Percentiles rank a stretch among this genome's conserved stretches.
phyloP scores from a whole-genome alignment of 2,329 filamentous ascomycete genomes.

The Thermothelomyces thermophilus region DNA sequence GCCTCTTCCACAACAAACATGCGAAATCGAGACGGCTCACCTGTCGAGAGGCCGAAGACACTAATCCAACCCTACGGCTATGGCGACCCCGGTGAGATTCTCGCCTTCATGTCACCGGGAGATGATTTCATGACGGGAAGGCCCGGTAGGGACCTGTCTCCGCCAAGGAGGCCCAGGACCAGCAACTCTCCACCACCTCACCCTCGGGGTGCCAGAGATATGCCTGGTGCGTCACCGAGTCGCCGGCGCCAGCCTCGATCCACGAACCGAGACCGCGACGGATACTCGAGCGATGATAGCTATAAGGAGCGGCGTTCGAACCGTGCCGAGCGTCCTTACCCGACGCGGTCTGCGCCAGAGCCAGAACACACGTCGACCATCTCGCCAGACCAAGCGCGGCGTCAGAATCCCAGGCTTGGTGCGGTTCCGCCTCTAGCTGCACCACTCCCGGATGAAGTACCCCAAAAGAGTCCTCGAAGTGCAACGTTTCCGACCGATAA shows the following conservation, averaged over 20 bases:
- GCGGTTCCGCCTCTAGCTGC: constrained; percentile 30
- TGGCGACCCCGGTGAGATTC: constrained; percentile 19
- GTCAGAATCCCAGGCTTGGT: constrained; percentile 31
- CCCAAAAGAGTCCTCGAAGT: constrained; percentile 20
- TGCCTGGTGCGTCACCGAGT: constrained; percentile 27
- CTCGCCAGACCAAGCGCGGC: constrained; percentile 22
- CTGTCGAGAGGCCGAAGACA: constrained; percentile 11
- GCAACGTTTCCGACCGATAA: constrained; percentile 21
- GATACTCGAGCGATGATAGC: constrained; percentile 36
- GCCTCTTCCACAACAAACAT: constrained; percentile 22
- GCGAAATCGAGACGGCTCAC: constrained; percentile 5
- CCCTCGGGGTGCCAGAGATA: constrained; percentile 20
- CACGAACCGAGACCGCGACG: constrained; percentile 29
- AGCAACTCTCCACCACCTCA: constrained; percentile 30
- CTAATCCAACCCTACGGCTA: constrained; percentile 9
- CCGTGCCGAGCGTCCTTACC: constrained; percentile 18
- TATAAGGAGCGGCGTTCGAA: constrained; percentile 27
- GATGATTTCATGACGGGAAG: constrained; percentile 15
- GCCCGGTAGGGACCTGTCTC: constrained; percentile 17
- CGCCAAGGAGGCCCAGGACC: constrained; percentile 27
- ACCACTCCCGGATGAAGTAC: constrained; percentile 15
- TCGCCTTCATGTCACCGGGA: constrained; percentile 22
- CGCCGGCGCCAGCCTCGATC: constrained; percentile 24
- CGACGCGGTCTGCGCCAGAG: constrained; percentile 13
- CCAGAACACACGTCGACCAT: constrained; percentile 16